phyloP scores from a whole-genome alignment of 768 basidiomycete species.

The Tricholoma sp. region DNA sequence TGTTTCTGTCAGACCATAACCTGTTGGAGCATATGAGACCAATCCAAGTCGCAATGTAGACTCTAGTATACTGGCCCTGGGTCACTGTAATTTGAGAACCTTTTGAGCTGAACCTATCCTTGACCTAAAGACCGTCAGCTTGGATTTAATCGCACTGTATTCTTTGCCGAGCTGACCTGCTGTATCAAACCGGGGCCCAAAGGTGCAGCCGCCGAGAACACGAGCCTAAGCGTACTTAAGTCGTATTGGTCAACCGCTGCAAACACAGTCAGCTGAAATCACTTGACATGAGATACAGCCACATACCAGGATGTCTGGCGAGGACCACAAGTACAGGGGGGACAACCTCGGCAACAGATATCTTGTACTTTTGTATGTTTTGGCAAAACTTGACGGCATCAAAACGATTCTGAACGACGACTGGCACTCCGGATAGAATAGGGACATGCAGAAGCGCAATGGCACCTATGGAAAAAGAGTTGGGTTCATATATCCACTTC shows the following conservation, averaged over 20 bases:
- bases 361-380: neutral
- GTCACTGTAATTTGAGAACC: neutral
- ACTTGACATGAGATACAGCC: neutral
- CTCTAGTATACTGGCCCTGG: neutral
- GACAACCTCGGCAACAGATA: neutral
- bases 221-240: neutral
- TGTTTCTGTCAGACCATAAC: slow-evolving; percentile 3
- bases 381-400: slow-evolving; percentile 7
- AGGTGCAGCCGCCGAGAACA: neutral
- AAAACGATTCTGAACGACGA: slow-evolving; percentile 2
- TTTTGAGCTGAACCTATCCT: neutral
- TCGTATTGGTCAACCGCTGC: neutral
- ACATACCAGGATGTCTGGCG: neutral
- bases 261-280: neutral
- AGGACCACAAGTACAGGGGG: neutral
- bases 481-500: neutral
- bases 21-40: slow-evolving; percentile 3
- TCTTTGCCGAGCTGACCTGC: neutral
- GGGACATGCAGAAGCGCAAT: neutral
- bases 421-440: neutral
- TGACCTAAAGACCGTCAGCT: neutral
- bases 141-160: neutral
- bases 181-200: neutral
- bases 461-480: neutral
- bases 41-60: neutral